Percentiles rank a stretch among this genome's conserved stretches.
Evolutionary conservation across 768 basidiomycete species (phyloP).

Genomic region (Ephemerocybe angulata): DNA sequence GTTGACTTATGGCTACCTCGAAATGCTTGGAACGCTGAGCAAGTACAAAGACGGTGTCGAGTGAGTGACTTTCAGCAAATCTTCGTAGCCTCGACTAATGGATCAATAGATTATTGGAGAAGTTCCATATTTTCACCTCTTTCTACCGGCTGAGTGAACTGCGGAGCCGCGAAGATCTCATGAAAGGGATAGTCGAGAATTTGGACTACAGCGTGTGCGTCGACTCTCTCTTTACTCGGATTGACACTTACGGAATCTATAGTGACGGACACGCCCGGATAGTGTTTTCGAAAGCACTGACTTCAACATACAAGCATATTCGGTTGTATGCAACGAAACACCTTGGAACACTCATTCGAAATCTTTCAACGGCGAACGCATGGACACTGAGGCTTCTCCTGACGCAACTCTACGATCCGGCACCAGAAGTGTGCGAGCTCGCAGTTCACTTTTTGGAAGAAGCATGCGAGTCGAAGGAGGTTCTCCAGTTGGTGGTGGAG

Average conservation of each 20-base stretch:
- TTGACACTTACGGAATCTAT: slow-evolving; percentile 8
- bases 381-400: slow-evolving; percentile 91
- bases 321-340: slow-evolving; percentile 86
- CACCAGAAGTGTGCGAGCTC: slow-evolving; percentile 83
- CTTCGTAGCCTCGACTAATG: too few relatives aligned
- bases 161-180: slow-evolving; percentile 85
- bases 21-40: slow-evolving; percentile 91
- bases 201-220: slow-evolving; percentile 86
- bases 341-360: slow-evolving; percentile 76
- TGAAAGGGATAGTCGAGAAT: slow-evolving; percentile 86
- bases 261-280: slow-evolving; percentile 96
- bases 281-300: slow-evolving; percentile 89
- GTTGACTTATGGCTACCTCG: slow-evolving; percentile 88
- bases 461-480: slow-evolving; percentile 80
- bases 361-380: slow-evolving; percentile 58
- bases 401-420: slow-evolving; percentile 94
- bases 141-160: slow-evolving; percentile 95
- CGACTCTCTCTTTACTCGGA: neutral
- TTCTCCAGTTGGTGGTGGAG: slow-evolving; percentile 86
- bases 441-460: slow-evolving; percentile 89
- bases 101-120: slow-evolving; percentile 90
- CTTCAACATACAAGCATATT: slow-evolving; percentile 91
- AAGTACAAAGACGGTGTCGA: slow-evolving; percentile 86
- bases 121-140: slow-evolving; percentile 89
- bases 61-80: slow-evolving; percentile 43